Evolutionary conservation across 164 flowering plant genomes (phyloP).

Genomic region (Tetrastigma voinierianum): DNA sequence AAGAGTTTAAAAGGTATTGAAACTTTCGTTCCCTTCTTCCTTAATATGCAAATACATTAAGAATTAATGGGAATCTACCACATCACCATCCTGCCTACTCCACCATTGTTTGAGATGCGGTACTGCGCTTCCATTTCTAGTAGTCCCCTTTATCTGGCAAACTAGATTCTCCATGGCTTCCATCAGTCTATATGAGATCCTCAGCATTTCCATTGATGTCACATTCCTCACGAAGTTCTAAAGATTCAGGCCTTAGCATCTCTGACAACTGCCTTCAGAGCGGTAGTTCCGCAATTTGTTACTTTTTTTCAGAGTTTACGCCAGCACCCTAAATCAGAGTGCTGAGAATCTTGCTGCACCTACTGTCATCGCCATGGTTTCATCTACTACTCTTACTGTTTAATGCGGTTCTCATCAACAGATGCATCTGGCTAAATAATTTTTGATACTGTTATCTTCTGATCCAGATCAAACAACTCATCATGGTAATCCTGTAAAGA

Average conservation of each 20-base stretch:
- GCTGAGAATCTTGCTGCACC: conserved; percentile 18
- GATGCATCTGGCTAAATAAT: conserved; percentile 20
- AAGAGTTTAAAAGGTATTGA: conserved; percentile 19
- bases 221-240: conserved; percentile 15
- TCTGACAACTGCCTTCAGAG: conserved; percentile 38
- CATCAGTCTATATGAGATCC: conserved; percentile 19
- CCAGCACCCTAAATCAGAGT: conserved; percentile 15
- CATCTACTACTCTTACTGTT: too few relatives aligned
- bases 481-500: conserved; percentile 15
- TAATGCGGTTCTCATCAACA: conserved; percentile 17
- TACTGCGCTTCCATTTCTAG: conserved; percentile 31
- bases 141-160: conserved; percentile 24
- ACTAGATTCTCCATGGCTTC: conserved; percentile 26
- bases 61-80: conserved; percentile 42
- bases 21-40: conserved; percentile 34
- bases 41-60: conserved; percentile 19
- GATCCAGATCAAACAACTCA: conserved; percentile 25
- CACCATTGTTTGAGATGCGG: conserved; percentile 20
- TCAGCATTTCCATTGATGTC: conserved; percentile 27
- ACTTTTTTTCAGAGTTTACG: conserved; percentile 24
- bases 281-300: conserved; percentile 30
- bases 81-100: conserved; percentile 34
- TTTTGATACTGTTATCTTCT: conserved; percentile 19
- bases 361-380: too few relatives aligned
- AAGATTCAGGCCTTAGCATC: conserved; percentile 31